Evolutionary conservation across 1,284 basidiomycete genomes (phyloP), one percentile per base, ranked within the genome.

Genomic region (Ceraceosorus guamensis): DNA sequence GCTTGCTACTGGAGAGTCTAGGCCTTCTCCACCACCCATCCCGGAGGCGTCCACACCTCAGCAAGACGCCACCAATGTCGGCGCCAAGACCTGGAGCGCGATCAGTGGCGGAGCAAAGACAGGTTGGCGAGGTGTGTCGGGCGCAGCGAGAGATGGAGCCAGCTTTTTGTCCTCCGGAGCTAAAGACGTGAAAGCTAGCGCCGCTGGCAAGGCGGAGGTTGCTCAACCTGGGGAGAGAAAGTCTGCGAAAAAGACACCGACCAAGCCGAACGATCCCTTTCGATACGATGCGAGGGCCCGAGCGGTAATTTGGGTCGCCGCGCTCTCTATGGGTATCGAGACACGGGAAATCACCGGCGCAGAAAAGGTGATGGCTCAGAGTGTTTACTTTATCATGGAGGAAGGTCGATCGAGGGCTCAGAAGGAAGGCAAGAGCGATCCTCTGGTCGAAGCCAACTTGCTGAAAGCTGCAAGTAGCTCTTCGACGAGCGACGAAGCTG

Each of bases 201-300:
- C 6, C 24, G n/a, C 8, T 10, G 5, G 11, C 30, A 8, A 11
- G 14, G 31, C 14, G 7, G 11, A 34, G n/a, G 14, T 3, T 2
- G 8, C 18, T 30, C 11, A 14, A 18, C 4, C 5, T 14, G n/a
- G 4, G 5, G 14, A 16, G 18, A n/a, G 18, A 11, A 31, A 11
- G 10, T 14, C 24, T 6, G 5, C 10, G 6, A 24, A 43, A 8
- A 18, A 16, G 10, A 33, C 30, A 8, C 53, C 52, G 6, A 24
- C 32, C 32, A 69, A 70, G 56, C 70, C 70, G 7, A 72, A 67
- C 50, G 70, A 72, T 33, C 52, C 62, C 14, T 72, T 63, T 53
- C 70, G 71, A 53, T 72, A 71, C 48, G 68, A 71, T 32, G 64
- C 70, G 2, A 55, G 68, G 8, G 67, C 68, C 4, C 56, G 70